Percentiles rank a stretch among this genome's conserved stretches.
These are phyloP conservation scores for Vitis riparia DNA, from an alignment of 164 flowering plant species.

Conservation along the genomic window DNA sequence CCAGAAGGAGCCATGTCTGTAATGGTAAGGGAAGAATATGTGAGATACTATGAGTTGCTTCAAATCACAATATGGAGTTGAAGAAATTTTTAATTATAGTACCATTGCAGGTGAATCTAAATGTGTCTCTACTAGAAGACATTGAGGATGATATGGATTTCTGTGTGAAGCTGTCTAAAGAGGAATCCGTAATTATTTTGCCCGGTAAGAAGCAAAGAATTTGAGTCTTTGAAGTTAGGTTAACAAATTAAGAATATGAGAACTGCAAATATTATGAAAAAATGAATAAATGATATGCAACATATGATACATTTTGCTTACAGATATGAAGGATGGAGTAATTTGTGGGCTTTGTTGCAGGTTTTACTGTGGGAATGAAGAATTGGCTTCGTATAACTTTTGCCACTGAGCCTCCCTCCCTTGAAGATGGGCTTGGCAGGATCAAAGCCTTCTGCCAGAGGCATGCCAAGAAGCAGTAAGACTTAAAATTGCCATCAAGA, in stretches of 20 bases:
- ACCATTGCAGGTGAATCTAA: conserved; percentile 55
- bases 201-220: conserved; percentile 52
- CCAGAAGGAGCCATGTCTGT: conserved; percentile 85
- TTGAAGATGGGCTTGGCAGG: conserved; percentile 62
- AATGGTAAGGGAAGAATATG: conserved; percentile 49
- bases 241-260: too few relatives aligned
- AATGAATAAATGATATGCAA: too few relatives aligned
- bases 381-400: conserved; percentile 82
- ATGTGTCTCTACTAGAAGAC: conserved; percentile 49
- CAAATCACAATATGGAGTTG: background rate
- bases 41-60: background rate
- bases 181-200: conserved; percentile 73
- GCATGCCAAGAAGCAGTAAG: conserved; percentile 36
- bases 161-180: conserved; percentile 75
- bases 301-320: too few relatives aligned
- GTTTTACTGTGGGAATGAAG: conserved; percentile 56
- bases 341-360: conserved; percentile 25
- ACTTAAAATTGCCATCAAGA: too few relatives aligned
- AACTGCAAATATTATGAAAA: too few relatives aligned
- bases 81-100: background rate
- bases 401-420: conserved; percentile 58
- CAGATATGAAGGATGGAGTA: too few relatives aligned
- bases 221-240: too few relatives aligned
- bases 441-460: conserved; percentile 57
- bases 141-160: conserved; percentile 78